Evolutionary conservation across 2,329 filamentous ascomycete genomes (phyloP), one percentile per base, ranked within the genome.

Genomic region (Salinomyces thailandicus): DNA sequence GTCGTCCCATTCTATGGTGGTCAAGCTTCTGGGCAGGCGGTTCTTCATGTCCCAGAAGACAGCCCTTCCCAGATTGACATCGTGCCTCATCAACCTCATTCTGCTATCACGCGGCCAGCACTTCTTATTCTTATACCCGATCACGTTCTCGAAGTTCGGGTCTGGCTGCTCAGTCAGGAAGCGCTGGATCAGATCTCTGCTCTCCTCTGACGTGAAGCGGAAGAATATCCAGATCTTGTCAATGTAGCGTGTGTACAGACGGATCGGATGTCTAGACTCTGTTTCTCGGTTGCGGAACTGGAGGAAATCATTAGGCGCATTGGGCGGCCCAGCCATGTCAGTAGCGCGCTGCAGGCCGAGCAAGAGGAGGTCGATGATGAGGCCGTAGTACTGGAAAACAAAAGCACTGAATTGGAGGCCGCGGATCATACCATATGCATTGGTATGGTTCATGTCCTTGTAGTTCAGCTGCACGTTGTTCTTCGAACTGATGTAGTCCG

Each of bases 11-110:
- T 98, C 91, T 41, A 98, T 93, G 0, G 91, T 98, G 1, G 91
- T 98, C 30, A 98, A 79, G 2, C 87, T 95, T 49, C 91, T 76
- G 16, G 91, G 93, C 38, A 98, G 69, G 27, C 91, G 79, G 61
- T 98, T 98, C 73, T 98, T 96, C 59, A 98, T 64, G 57, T 98
- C 89, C 91, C 91, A 98, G 67, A 98, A 98, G 2, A 95, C 91
- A 41, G 93, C 93, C 42, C 93, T 81, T 28, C 93, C 91, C 28
- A 98, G 77, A 52, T 98, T 96, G 48, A 98, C 93, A 63, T 98
- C 91, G 61, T 98, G 91, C 45, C 91, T 79, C 91, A 98, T 98
- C 52, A 98, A 65, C 31, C 93, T 81, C 93, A 98, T 98, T 34
- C 91, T 78, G 16, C 87, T 95, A 59, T 98, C 91, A 52, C 91